Evolutionary conservation across 495 filamentous ascomycete genomes (phyloP).

Genomic region (Aspergillus bridgeri): DNA sequence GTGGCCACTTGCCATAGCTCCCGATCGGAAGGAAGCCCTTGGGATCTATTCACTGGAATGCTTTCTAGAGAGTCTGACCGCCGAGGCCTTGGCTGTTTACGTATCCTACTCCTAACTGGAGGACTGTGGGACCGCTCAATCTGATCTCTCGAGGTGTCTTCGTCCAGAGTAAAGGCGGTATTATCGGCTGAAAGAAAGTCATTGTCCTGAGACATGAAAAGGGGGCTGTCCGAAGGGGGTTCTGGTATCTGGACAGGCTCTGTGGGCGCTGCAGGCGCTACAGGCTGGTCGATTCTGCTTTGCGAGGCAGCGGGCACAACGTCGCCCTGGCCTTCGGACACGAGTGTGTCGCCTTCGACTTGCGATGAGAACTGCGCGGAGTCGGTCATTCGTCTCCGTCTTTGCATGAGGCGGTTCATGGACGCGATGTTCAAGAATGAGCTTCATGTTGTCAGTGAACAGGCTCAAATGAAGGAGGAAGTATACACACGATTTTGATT

Average conservation of each 20-base stretch:
- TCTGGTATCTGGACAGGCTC: constrained; percentile 5
- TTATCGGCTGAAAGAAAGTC: constrained; percentile 8
- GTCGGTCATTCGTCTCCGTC: constrained; percentile 18
- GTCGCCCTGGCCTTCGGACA: constrained; percentile 5
- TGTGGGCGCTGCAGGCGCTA: not conserved
- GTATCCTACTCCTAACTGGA: not conserved
- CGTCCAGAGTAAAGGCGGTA: constrained; percentile 4
- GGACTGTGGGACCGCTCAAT: constrained; percentile 22
- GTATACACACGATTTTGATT: constrained; percentile 16
- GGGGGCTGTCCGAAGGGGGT: constrained; percentile 8
- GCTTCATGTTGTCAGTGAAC: constrained; percentile 7
- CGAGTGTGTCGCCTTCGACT: not conserved
- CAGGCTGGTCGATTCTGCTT: not conserved
- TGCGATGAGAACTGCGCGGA: not conserved
- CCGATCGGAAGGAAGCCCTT: not conserved
- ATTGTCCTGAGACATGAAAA: constrained; percentile 6
- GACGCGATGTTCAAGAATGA: constrained; percentile 10
- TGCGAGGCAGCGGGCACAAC: constrained; percentile 11
- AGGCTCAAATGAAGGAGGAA: not conserved
- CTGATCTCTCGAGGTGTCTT: constrained; percentile 3
- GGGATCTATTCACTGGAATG: not conserved
- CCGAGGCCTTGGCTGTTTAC: not conserved
- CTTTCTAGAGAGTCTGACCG: not conserved
- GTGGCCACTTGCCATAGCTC: constrained; percentile 11
- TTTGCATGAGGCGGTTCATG: constrained; percentile 15